phyloP scores from a whole-genome alignment of 129 eudicot species.

The Flaveria bidentis region DNA sequence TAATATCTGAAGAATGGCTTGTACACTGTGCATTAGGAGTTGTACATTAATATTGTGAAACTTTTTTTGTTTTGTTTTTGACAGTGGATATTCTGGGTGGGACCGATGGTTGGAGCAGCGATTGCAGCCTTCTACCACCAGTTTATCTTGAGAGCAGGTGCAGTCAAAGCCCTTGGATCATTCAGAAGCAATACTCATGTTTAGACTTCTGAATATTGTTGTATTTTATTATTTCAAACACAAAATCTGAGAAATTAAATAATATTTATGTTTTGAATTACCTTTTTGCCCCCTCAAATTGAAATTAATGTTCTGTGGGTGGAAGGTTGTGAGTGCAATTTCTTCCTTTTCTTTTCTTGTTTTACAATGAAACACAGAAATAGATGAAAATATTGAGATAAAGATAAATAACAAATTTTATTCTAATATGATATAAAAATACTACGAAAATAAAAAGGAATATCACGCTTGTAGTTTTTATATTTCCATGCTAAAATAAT shows the following conservation, averaged over 20 bases:
- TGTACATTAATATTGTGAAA: not conserved
- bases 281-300: not conserved
- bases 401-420: too few species aligned
- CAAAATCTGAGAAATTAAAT: not conserved
- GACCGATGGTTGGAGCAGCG: constrained; percentile 78
- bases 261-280: not conserved
- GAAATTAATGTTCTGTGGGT: not conserved
- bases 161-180: constrained; percentile 64
- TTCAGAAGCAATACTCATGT: constrained; percentile 51
- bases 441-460: too few species aligned
- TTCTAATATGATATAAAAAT: too few species aligned
- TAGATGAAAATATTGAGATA: too few species aligned
- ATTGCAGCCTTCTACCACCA: constrained; percentile 87
- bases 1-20: too few species aligned
- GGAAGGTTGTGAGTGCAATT: not conserved
- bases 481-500: too few species aligned
- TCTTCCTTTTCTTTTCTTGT: not conserved
- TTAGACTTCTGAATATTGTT: not conserved
- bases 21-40: not conserved
- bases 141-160: constrained; percentile 69
- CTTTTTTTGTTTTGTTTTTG: not conserved
- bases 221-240: not conserved
- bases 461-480: too few species aligned
- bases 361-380: too few species aligned
- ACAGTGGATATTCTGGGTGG: constrained; percentile 87